Conservation (phyloP, 208 protist species). For the Balamuthia mandrillaris region DNA sequence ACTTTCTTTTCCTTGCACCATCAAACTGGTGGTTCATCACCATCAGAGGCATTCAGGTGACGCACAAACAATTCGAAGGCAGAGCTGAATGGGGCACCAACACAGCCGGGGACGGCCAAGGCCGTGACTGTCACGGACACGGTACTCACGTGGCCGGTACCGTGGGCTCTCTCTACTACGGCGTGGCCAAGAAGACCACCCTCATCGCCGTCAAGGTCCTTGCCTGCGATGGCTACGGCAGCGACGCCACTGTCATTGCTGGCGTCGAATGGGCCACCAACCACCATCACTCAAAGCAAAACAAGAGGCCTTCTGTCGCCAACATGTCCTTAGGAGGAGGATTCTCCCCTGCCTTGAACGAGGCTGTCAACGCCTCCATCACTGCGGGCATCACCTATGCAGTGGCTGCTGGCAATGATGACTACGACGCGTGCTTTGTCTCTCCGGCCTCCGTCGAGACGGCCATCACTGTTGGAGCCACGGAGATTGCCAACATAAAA, state of each 20-base stretch:
- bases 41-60: background rate
- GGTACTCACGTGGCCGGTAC: conserved; percentile 37
- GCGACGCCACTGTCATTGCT: background rate
- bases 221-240: background rate
- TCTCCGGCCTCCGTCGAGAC: background rate
- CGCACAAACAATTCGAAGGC: conserved; percentile 27
- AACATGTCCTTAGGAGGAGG: background rate
- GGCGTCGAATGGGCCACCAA: background rate
- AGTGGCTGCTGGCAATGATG: background rate
- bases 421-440: conserved; percentile 2
- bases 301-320: background rate
- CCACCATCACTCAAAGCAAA: background rate
- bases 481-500: background rate
- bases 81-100: background rate
- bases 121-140: conserved; percentile 11
- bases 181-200: conserved; percentile 18
- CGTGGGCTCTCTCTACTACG: background rate
- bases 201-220: conserved; percentile 1
- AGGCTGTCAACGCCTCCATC: background rate
- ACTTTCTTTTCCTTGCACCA: background rate
- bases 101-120: background rate
- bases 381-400: background rate
- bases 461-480: background rate
- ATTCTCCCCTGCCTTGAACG: background rate
- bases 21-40: background rate